Evolutionary conservation across 2,329 filamentous ascomycete species (phyloP), one percentile per base, ranked within the genome.

Genomic region (Scedosporium dehoogii): DNA sequence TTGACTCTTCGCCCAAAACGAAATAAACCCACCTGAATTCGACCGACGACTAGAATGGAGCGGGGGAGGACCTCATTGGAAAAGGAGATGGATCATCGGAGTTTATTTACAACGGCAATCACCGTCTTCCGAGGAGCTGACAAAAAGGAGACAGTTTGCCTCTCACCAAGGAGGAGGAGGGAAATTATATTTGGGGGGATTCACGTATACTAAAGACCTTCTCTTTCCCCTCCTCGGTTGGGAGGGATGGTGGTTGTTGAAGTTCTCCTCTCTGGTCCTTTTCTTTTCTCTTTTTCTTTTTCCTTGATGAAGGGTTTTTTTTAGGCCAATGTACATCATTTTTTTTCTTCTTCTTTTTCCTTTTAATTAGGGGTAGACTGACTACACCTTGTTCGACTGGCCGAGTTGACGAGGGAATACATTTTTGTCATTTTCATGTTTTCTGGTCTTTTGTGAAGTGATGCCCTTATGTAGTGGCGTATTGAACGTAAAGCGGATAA

Each of bases 321-420:
- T 58, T 27, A 55, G 51, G 51, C 21, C 55, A 58, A 16, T 58
- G 55, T 58, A 58, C 55, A 58, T 41, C 55, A 58, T 10, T 58
- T 56, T 38, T 38, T 38, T 38, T 38, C 4, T 29, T 29, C 27
- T 38, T 38, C 10, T 4, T 38, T 38, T 38, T 38, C 10, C 33
- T 12, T 38, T 58, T 41, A 58, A 58, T 58, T 23, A 33, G 55
- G 33, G 55, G 55, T 58, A 58, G 55, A 58, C 55, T 58, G 55
- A 58, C 33, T 18, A 27, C 33, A 10, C 33, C 33, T 27, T 41
- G 9, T 23, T 58, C 55, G 33, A 58, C 55, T 41, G 16, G 55
- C 27, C 21, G 55, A 38, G 27, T 38, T n/a, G 33, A 38, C 6
- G 55, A 27, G 55, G 33, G 33, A 58, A 58, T 58, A 41, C 55